These are phyloP conservation scores for Stagonosporopsis vannaccii DNA, from an alignment of 2,329 filamentous ascomycete species.

Conservation along the genomic window DNA sequence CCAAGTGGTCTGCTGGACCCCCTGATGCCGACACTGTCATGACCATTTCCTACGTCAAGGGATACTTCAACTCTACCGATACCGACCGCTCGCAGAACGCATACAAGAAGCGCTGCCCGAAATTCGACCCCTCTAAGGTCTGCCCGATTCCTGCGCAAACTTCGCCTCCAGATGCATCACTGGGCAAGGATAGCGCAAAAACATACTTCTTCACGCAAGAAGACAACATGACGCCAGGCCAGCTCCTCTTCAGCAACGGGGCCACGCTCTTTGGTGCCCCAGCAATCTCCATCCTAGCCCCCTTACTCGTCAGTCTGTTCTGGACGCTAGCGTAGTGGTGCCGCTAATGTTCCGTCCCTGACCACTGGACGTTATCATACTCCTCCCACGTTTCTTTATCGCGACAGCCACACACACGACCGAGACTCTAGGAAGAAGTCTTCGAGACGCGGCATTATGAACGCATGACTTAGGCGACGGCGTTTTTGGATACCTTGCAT, in stretches of 20 bases:
- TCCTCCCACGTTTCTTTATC: constrained; percentile 16
- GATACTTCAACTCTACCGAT: constrained; percentile 77
- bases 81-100: constrained; percentile 35
- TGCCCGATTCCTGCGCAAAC: constrained; percentile 47
- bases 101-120: constrained; percentile 43
- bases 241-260: constrained; percentile 35
- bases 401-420: constrained; percentile 12
- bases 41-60: constrained; percentile 74
- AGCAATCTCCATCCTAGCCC: constrained; percentile 29
- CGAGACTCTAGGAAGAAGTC: constrained; percentile 6
- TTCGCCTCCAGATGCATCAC: constrained; percentile 36
- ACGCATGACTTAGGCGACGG: constrained; percentile 26
- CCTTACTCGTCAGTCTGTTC: constrained; percentile 38
- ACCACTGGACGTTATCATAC: constrained; percentile 12
- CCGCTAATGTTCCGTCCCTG: constrained; percentile 12
- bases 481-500: constrained; percentile 21
- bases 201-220: constrained; percentile 49
- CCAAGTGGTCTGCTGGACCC: constrained; percentile 74
- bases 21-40: constrained; percentile 68
- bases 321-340: constrained; percentile 33
- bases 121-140: constrained; percentile 36
- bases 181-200: constrained; percentile 35
- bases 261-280: constrained; percentile 26
- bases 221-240: constrained; percentile 37
- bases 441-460: constrained; percentile 15